These are phyloP conservation scores for Gossypium davidsonii DNA, from an alignment of 441 rosid genomes.

Conservation along the genomic window DNA sequence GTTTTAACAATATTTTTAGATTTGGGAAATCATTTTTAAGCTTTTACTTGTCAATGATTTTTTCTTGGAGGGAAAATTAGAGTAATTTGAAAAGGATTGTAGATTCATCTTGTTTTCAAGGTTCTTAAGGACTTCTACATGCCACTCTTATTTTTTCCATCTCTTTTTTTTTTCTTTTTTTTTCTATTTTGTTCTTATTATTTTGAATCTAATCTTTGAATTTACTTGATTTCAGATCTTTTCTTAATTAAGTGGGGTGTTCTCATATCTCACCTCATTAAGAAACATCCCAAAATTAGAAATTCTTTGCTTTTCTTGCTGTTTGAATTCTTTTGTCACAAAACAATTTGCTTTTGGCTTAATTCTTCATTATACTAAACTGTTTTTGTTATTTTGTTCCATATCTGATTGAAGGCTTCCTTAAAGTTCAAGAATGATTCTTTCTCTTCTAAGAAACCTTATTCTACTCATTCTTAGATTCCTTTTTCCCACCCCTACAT, in stretches of 20 bases:
- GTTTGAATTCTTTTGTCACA: neutral
- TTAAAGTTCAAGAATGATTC: too few relatives aligned
- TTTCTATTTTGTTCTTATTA: neutral
- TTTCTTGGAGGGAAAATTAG: neutral
- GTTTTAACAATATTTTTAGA: neutral
- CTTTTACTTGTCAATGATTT: neutral
- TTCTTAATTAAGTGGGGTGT: neutral
- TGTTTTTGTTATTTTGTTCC: too few relatives aligned
- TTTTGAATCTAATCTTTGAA: neutral
- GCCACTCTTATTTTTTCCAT: neutral
- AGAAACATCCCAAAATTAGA: neutral
- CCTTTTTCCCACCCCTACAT: too few relatives aligned
- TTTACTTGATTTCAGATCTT: neutral
- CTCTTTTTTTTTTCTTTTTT: neutral
- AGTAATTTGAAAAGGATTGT: neutral
- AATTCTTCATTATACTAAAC: neutral
- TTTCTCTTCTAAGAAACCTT: too few relatives aligned
- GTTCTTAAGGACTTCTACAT: neutral
- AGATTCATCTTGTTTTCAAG: too few relatives aligned
- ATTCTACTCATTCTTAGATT: too few relatives aligned
- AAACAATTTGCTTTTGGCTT: neutral
- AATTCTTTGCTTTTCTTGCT: neutral
- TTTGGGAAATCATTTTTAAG: neutral
- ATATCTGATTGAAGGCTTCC: too few relatives aligned
- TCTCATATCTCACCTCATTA: neutral